Base-by-base conservation (phyloP, 169 alveolate genomes). In the Babesia caballi region DNA sequence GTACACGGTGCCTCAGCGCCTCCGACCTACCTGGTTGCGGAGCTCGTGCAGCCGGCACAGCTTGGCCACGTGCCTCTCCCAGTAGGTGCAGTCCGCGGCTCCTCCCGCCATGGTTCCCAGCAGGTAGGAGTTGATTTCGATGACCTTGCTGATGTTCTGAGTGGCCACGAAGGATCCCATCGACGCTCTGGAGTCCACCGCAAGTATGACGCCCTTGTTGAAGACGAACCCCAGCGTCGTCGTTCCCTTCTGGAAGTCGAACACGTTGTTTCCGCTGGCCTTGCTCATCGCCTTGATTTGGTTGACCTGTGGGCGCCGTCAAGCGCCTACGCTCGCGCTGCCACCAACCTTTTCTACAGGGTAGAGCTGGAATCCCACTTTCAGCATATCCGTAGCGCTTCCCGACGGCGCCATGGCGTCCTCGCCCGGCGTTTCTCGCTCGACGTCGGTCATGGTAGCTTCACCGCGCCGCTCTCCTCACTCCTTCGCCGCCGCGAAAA, bases 81-180 rank as follows among this genome's bases (percentile, higher is more conserved):
- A 98, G 93, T 92, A 97, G 66, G 93, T 88, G 83, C 99, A 97
- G 90, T 98, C 99, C 23, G 99, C 99, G 7, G 99, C 99, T 38
- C 99, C 99, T 46, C 99, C 99, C 19, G 99, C 99, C 99, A 98
- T 97, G 8, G 99, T 98, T 41, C 97, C 99, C 61, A 97, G 88
- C 41, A 98, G 88, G 85, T 92, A 93, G 33, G 95, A 97, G 88
- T 97, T 97, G 75, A 98, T 97, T 85, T 96, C 99, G 60, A 97
- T 94, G 61, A 97, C 97, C 85, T 98, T 97, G 67, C 95, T 88
- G 32, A 97, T 99, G 67, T 95, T 91, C 84, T 95, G 97, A 46
- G 98, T 93, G 69, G 98, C 95, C 35, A 97, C 94, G 85, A 93
- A 95, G 50, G 97, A 91, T 23, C 99, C 99, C 98, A 96, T 96